These are phyloP conservation scores for Candida boleticola DNA, from an alignment of 805 yeast genomes.

Conservation along the genomic window DNA sequence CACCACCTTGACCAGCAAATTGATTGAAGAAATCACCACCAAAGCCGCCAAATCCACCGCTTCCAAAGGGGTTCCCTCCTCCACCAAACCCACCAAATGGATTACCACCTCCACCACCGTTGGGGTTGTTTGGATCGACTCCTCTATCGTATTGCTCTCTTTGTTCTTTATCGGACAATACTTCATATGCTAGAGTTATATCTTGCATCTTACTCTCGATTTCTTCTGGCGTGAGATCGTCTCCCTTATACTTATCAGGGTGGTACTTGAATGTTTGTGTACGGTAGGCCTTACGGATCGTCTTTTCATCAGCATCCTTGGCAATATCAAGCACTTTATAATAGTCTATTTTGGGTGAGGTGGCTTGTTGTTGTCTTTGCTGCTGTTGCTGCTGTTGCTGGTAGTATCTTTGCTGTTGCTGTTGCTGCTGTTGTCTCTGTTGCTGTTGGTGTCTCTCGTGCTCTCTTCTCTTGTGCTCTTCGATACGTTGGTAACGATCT, in stretches of 20 bases:
- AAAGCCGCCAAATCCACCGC: slow-evolving; percentile 16
- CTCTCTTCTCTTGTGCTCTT: slow-evolving; percentile 14
- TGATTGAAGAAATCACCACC: slow-evolving; percentile 10
- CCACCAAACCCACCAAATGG: slow-evolving; percentile 5
- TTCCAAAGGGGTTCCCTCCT: slow-evolving; percentile 10
- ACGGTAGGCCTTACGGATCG: slow-evolving; percentile 80
- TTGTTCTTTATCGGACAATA: slow-evolving; percentile 63
- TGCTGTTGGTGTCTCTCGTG: slow-evolving; percentile 26
- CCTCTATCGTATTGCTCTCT: slow-evolving; percentile 67
- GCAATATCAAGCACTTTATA: slow-evolving; percentile 74
- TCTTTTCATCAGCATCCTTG: slow-evolving; percentile 63
- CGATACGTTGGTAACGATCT: slow-evolving; percentile 31
- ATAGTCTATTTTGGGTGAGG: slow-evolving; percentile 56
- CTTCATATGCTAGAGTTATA: slow-evolving; percentile 90
- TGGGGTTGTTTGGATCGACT: slow-evolving; percentile 48
- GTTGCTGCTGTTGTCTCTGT: slow-evolving; percentile 38
- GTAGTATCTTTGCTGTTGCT: slow-evolving; percentile 44
- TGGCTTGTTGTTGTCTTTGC: slow-evolving; percentile 27
- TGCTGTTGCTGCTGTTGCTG: slow-evolving; percentile 46
- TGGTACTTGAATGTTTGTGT: slow-evolving; percentile 76
- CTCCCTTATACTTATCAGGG: slow-evolving; percentile 83
- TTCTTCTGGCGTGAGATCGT: slow-evolving; percentile 61
- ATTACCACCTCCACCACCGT: slow-evolving; percentile 13
- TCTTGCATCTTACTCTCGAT: slow-evolving; percentile 86
- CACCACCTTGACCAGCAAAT: slow-evolving; percentile 11